Percentiles rank a stretch among this genome's conserved stretches.
These are phyloP conservation scores for Annona cherimola DNA, from an alignment of 164 flowering plant species.

Conservation along the genomic window DNA sequence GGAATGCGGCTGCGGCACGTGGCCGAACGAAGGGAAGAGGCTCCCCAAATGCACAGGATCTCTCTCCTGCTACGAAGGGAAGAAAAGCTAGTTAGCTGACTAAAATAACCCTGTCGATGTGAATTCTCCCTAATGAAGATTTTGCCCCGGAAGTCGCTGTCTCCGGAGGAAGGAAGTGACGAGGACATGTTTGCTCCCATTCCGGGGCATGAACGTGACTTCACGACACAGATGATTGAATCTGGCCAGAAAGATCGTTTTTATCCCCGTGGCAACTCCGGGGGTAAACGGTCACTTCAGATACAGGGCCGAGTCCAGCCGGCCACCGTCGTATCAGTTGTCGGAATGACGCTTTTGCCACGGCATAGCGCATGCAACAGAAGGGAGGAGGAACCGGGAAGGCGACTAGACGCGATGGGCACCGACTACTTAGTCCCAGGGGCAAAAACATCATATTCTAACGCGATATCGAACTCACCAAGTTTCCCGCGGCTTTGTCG, in stretches of 20 bases:
- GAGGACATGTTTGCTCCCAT: neutral
- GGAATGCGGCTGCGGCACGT: conserved; percentile 39
- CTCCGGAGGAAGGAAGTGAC: neutral
- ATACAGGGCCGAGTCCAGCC: neutral
- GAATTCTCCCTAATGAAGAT: neutral
- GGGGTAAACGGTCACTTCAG: neutral
- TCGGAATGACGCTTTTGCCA: neutral
- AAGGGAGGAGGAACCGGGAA: neutral
- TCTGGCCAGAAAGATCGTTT: neutral
- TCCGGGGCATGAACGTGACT: neutral
- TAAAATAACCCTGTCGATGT: neutral
- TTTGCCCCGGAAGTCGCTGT: neutral
- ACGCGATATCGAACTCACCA: conserved; percentile 22
- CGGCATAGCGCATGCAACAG: too few species aligned
- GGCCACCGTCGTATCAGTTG: neutral
- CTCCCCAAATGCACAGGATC: conserved; percentile 22
- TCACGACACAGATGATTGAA: neutral
- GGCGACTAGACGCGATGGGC: neutral
- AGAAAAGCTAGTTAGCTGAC: neutral
- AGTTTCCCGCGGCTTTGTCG: conserved; percentile 42
- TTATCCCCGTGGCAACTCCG: neutral
- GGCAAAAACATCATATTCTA: neutral
- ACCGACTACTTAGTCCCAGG: neutral
- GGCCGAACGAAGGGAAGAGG: conserved; percentile 60
- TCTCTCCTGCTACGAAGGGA: conserved; percentile 21